These are phyloP conservation scores for Syncephalastrum contaminatum DNA, from an alignment of 371 early-diverging fungal genomes.

Conservation along the genomic window DNA sequence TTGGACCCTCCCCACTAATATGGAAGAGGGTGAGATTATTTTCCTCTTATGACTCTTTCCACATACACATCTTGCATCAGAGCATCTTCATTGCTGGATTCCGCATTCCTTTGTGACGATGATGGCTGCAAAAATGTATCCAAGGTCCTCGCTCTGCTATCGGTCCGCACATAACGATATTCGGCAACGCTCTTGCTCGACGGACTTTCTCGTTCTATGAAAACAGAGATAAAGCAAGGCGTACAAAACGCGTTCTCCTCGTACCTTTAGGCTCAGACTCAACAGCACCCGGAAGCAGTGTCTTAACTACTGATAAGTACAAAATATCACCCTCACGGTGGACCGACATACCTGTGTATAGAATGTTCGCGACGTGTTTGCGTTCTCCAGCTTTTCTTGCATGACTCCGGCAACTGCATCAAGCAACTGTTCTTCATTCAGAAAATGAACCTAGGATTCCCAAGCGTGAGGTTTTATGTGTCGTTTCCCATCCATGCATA, in stretches of 20 bases:
- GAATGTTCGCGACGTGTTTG: slow-evolving; percentile 55
- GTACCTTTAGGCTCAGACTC: not conserved
- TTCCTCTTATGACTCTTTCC: not conserved
- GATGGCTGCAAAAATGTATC: slow-evolving; percentile 51
- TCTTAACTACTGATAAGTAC: slow-evolving; percentile 6
- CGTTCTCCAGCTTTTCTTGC: slow-evolving; percentile 49
- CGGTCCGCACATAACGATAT: slow-evolving; percentile 78
- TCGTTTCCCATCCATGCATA: not conserved
- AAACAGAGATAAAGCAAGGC: not conserved
- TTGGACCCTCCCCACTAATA: too few relatives aligned
- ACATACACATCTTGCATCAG: not conserved
- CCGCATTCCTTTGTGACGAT: slow-evolving; percentile 2
- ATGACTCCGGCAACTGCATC: slow-evolving; percentile 63
- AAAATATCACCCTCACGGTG: not conserved
- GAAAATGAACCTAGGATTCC: slow-evolving; percentile 74
- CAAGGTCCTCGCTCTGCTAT: slow-evolving; percentile 66
- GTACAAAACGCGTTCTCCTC: not conserved
- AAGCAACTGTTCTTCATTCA: slow-evolving; percentile 86
- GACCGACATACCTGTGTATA: slow-evolving; percentile 44
- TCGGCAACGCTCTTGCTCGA: slow-evolving; percentile 31
- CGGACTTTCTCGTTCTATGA: not conserved
- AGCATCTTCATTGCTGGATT: slow-evolving; percentile 8
- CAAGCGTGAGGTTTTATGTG: slow-evolving; percentile 10
- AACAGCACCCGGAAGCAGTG: slow-evolving; percentile 33
- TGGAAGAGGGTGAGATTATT: too few relatives aligned